Conservation (phyloP, 2,329 filamentous ascomycete species). For the Lomentospora prolificans region DNA sequence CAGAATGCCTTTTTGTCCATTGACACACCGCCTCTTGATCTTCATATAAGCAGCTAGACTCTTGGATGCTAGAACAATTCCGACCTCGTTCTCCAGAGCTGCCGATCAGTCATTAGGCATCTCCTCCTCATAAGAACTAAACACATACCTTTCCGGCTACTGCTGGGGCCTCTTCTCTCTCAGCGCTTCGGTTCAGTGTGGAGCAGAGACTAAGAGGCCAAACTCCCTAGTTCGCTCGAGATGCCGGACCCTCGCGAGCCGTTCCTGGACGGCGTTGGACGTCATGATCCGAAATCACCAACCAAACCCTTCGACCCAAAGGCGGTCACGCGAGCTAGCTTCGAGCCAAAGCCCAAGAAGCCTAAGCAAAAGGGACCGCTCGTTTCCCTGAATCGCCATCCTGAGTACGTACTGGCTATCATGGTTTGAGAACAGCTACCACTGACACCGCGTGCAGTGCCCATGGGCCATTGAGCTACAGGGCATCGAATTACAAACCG, state of each 20-base stretch:
- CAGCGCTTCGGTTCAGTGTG: no score
- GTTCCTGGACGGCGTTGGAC: not conserved
- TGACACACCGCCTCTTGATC: no score
- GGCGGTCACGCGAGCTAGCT: slow-evolving; percentile 71
- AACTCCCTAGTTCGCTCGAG: no score
- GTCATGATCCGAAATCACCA: slow-evolving; percentile 26
- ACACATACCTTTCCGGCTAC: no score
- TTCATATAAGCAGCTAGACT: no score
- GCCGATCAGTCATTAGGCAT: no score
- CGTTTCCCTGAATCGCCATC: slow-evolving; percentile 75
- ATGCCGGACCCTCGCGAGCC: not conserved
- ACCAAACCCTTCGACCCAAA: slow-evolving; percentile 71
- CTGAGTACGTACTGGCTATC: slow-evolving; percentile 53
- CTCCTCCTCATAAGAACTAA: no score
- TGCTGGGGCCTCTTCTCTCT: no score
- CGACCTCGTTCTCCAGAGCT: no score
- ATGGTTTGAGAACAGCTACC: not conserved
- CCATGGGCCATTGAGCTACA: slow-evolving; percentile 54
- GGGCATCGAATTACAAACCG: slow-evolving; percentile 48
- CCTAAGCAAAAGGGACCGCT: slow-evolving; percentile 65
- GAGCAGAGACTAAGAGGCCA: no score
- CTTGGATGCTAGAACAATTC: no score
- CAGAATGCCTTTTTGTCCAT: no score
- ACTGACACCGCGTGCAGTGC: slow-evolving; percentile 29
- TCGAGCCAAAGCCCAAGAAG: slow-evolving; percentile 50